Evolutionary conservation across 129 eudicot species (phyloP), one percentile per base, ranked within the genome.

Genomic region (Arctium minus): DNA sequence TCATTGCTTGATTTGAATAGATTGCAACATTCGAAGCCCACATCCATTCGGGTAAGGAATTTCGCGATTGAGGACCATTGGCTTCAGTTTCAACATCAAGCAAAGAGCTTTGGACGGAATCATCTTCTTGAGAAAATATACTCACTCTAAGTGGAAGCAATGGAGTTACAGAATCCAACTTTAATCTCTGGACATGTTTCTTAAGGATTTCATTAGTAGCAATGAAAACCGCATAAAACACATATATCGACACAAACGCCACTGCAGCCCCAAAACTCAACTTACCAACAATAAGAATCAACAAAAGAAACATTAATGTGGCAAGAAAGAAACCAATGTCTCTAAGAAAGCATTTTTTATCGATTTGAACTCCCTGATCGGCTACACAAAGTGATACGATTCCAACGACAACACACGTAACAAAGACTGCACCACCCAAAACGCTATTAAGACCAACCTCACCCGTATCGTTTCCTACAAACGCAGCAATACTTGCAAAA

Each of bases 21-120:
- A 96, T 96, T 15, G 99, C 99, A 39, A 96, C 97, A 83, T 93
- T 93, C 1, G 98, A 89, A 40, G 98, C 99, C 99, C 99, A 96
- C 99, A 96, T 93, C 99, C 98, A 96, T 81, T 96, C 98, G 36
- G 99, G 99, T 74, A 96, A 85, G 5, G 96, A 84, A 60, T 82
- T 74, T 69, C 80, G 90, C 6, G 88, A 70, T 12, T 86, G 92
- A 17, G 85, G 44, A 17, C 78, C 87, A 68, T 90, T 70, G 15
- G 27, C 71, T 53, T 80, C 93, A 29, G 82, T 88, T 50, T 92
- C 98, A 42, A 84, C 70, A 56, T 93, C 98, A 81, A 93, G 91
- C 89, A 96, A 89, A 2, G 98, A 89, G 56, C 82, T 89, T 69
- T 84, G 89, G 11, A 93, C 37, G n/a, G 94, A 79, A n/a, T 93